Evolutionary conservation across 495 filamentous ascomycete genomes (phyloP).

Genomic region (Aspergillus diversus): DNA sequence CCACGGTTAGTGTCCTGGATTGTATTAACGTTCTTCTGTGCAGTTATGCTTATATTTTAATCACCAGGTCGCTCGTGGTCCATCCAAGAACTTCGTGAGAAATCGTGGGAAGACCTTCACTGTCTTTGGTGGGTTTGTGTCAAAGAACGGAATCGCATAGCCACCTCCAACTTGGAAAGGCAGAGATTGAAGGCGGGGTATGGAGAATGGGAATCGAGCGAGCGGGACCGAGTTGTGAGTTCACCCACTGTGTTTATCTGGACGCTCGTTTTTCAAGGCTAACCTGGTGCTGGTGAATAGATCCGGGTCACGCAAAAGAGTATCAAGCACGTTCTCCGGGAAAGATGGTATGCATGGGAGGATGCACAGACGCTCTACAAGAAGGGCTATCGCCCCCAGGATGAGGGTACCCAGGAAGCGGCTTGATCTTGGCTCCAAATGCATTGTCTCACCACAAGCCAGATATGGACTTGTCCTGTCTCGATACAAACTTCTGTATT

Average conservation of each 20-base stretch:
- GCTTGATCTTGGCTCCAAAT: conserved; percentile 1
- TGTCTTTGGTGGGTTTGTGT: conserved; percentile 92
- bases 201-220: conserved; percentile 64
- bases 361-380: conserved; percentile 75
- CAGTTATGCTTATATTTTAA: conserved; percentile 23
- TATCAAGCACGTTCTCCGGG: conserved; percentile 84
- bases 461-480: background rate
- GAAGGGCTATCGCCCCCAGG: conserved; percentile 51
- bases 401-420: conserved; percentile 18
- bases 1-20: conserved; percentile 58
- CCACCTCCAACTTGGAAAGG: conserved; percentile 73
- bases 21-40: background rate
- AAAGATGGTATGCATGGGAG: conserved; percentile 88
- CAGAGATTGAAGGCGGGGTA: conserved; percentile 65
- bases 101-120: conserved; percentile 94
- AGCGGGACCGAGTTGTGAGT: conserved; percentile 66
- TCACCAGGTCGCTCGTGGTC: conserved; percentile 75
- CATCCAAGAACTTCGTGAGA: conserved; percentile 82
- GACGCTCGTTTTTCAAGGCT: conserved; percentile 8
- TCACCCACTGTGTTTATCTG: background rate
- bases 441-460: background rate
- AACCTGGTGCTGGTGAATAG: conserved; percentile 42
- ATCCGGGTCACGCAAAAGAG: conserved; percentile 70
- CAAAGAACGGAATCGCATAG: conserved; percentile 88
- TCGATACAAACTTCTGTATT: background rate